Conservation (phyloP, 257 asterid genomes). For the Eustoma russellianum region DNA sequence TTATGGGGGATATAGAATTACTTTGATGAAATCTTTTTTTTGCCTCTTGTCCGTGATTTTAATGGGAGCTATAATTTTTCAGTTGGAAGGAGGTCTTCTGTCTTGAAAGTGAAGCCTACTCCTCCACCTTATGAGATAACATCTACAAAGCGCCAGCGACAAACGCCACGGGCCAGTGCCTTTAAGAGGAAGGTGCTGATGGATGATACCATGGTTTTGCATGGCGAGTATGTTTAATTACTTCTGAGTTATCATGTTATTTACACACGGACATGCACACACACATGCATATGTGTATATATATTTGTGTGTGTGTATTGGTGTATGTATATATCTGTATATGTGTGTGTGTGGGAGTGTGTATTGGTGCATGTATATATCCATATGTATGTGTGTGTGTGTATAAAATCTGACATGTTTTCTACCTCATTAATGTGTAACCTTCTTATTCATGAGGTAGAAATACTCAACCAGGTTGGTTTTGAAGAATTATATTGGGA, state of each 20-base stretch:
- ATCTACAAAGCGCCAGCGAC: slow-evolving; percentile 55
- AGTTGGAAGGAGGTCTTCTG: slow-evolving; percentile 80
- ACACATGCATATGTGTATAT: no score
- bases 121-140: slow-evolving; percentile 63
- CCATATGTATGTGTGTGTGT: no score
- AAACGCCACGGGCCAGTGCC: slow-evolving; percentile 46
- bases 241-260: neutral
- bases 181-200: slow-evolving; percentile 76
- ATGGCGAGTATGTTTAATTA: slow-evolving; percentile 79
- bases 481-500: no score
- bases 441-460: no score
- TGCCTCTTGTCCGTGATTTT: slow-evolving; percentile 1
- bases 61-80: slow-evolving; percentile 12
- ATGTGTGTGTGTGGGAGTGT: no score
- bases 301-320: no score
- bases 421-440: no score
- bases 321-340: no score
- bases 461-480: no score
- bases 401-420: no score
- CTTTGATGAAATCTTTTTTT: no score
- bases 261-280: neutral
- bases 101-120: slow-evolving; percentile 70
- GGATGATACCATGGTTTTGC: slow-evolving; percentile 97
- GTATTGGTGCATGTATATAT: no score
- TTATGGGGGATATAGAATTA: neutral